Evolutionary conservation across 1,284 basidiomycete genomes (phyloP).

Genomic region (Boletus mariae): DNA sequence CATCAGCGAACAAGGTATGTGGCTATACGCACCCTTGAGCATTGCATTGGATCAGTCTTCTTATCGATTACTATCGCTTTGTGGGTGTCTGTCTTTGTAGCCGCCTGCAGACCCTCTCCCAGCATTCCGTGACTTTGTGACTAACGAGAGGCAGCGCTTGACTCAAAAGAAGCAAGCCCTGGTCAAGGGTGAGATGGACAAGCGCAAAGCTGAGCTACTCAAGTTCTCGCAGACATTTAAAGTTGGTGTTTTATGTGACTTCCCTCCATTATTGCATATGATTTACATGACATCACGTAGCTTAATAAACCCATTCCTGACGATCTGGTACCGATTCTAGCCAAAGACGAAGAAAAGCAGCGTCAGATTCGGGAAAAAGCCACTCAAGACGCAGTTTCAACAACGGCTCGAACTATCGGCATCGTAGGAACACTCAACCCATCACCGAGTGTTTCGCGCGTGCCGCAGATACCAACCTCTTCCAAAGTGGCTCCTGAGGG

Average conservation of each 20-base stretch:
- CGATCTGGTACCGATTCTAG: conserved; percentile 88
- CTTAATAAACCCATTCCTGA: conserved; percentile 92
- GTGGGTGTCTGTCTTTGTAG: conserved; percentile 30
- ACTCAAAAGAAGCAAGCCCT: conserved; percentile 89
- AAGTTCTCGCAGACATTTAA: conserved; percentile 94
- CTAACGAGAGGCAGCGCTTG: conserved; percentile 82
- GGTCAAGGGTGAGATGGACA: conserved; percentile 91
- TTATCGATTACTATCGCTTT: background rate
- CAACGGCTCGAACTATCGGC: conserved; percentile 65
- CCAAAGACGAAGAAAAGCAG: conserved; percentile 88
- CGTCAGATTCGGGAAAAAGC: conserved; percentile 78
- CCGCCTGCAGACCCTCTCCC: conserved; percentile 67
- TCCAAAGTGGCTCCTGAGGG: conserved; percentile 27
- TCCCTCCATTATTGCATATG: background rate
- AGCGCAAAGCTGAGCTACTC: conserved; percentile 85
- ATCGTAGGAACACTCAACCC: conserved; percentile 34
- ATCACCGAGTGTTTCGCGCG: conserved; percentile 34
- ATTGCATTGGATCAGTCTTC: conserved; percentile 1
- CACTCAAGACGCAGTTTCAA: conserved; percentile 60
- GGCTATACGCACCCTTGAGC: background rate
- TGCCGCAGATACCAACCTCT: conserved; percentile 28
- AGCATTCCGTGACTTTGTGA: conserved; percentile 87
- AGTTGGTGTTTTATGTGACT: conserved; percentile 41
- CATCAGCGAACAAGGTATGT: conserved; percentile 38
- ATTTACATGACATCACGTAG: conserved; percentile 36